Evolutionary conservation across 2,329 filamentous ascomycete species (phyloP), one percentile per base, ranked within the genome.

Genomic region (Fusarium sp.): DNA sequence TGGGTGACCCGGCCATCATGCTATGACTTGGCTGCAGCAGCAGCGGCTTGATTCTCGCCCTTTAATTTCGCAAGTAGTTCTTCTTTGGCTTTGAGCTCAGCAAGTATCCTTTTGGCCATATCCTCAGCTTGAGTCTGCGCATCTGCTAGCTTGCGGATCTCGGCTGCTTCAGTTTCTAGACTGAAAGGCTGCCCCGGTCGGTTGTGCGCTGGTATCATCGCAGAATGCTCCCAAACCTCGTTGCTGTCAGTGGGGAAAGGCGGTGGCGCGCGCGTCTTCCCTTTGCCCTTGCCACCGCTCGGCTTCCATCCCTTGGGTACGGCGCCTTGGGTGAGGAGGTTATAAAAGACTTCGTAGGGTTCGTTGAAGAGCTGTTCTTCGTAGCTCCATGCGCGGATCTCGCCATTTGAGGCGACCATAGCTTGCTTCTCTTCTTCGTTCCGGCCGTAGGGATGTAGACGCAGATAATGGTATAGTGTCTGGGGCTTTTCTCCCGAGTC

Each of bases 301-400:
- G 80, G 70, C 71, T 81, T 78, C 78, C 81, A 85, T 71, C 82
- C 83, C 72, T 84, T 85, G 56, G 86, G 85, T 10, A 87, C 89
- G 31, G 91, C 90, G 68, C 93, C 93, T 11, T 88, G 87, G 5
- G 95, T 98, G 69, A 99, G 86, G 33, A 94, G 86, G 71, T 97
- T 94, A 83, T 94, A 98, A 79, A 99, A 95, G 50, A 93, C 90
- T 82, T 97, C 94, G 77, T 95, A 96, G 0, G 96, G 96, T 82
- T 99, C 96, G 83, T 97, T 98, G 87, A 99, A 99, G 55, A 98
- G 89, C 73, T 98, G 92, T 79, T 97, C 95, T 82, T 99, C 96
- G 79, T 98, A 94, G 65, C 91, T 91, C 88, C 96, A 95, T 56
- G 91, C 90, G 36, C 91, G 85, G 48, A 98, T 91, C 78, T 92